phyloP scores from a whole-genome alignment of 345 rosid species.

The Linum trigynum region DNA sequence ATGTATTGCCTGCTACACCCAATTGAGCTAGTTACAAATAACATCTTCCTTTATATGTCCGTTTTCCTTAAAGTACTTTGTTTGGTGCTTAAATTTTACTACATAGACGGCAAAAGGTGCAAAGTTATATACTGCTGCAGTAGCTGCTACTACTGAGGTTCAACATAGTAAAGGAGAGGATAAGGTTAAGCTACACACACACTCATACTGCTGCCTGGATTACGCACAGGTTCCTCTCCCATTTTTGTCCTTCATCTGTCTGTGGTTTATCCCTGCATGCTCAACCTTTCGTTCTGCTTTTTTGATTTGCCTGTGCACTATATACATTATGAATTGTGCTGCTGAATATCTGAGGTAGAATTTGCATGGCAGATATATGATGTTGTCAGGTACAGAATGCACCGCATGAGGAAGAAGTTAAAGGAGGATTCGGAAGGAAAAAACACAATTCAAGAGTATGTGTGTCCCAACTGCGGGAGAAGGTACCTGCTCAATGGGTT shows the following conservation, averaged over 20 bases:
- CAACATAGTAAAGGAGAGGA: constrained; percentile 55
- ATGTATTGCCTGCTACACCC: no score
- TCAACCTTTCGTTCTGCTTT: not conserved
- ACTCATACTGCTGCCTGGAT: constrained; percentile 84
- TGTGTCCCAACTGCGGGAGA: constrained; percentile 75
- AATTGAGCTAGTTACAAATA: not conserved
- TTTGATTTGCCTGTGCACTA: not conserved
- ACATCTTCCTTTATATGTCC: not conserved
- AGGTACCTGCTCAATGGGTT: constrained; percentile 38
- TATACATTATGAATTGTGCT: not conserved
- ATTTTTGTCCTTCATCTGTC: not conserved
- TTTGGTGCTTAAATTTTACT: not conserved
- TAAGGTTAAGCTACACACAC: constrained; percentile 76
- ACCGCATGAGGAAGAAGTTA: constrained; percentile 62
- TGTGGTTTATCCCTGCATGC: not conserved
- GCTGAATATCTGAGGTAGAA: constrained; percentile 15
- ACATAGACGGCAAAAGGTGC: constrained; percentile 79
- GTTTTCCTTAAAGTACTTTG: not conserved
- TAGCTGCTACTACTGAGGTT: constrained; percentile 60
- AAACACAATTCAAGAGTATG: constrained; percentile 81
- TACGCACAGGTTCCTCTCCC: constrained; percentile 56
- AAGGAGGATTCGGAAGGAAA: constrained; percentile 83
- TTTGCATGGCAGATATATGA: constrained; percentile 59
- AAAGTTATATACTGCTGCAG: constrained; percentile 67
- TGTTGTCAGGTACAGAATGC: constrained; percentile 61